Base-by-base conservation (phyloP, 2,329 filamentous ascomycete genomes). In the Akanthomyces uredinophilus region DNA sequence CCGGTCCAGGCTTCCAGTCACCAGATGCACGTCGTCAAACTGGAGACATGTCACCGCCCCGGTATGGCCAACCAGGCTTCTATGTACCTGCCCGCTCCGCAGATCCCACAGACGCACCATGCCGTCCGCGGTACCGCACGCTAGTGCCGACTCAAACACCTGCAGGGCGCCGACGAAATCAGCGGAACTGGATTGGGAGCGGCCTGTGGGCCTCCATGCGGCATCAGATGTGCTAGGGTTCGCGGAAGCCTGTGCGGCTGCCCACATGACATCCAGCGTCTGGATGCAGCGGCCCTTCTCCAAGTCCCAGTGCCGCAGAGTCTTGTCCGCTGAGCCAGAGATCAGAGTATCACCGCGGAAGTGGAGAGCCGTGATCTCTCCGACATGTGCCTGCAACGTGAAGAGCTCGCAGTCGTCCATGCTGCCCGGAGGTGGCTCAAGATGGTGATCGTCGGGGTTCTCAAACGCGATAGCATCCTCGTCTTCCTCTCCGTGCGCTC, bases 91-190 rank as follows among this genome's bases (percentile, higher is more conserved):
- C 2, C 95, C 95, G 73, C 92, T 96, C 66, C 95, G 85, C 69
- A 99, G 78, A 86, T 99, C 95, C 95, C 95, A 99, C 39, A 99
- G 78, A 63, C 95, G 83, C 46, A 99, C 93, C 91, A 98, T 96
- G 47, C 95, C 95, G 72, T 99, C 95, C 0, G 95, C 95, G 14
- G 95, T 99, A 68, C 95, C 95, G 72, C 95, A 98, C 11, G 95
- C 95, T 65, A 99, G 81, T 14, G 95, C 95, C 16, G 94, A 91
- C 74, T 99, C 94, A 70, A 98, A 99, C 46, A 96, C 94, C 73
- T 99, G 95, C 63, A 99, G 73, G 5, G 95, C 91, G 29, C 95
- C 95, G 13, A 99, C 92, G 74, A 98, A 99, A 74, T 97, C 92
- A 1, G 94, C 92, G 18, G 85, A 81, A 64, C 88, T 84, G 5